These are phyloP conservation scores for Harringtonia lauricola DNA, from an alignment of 2,329 filamentous ascomycete genomes.

Conservation along the genomic window DNA sequence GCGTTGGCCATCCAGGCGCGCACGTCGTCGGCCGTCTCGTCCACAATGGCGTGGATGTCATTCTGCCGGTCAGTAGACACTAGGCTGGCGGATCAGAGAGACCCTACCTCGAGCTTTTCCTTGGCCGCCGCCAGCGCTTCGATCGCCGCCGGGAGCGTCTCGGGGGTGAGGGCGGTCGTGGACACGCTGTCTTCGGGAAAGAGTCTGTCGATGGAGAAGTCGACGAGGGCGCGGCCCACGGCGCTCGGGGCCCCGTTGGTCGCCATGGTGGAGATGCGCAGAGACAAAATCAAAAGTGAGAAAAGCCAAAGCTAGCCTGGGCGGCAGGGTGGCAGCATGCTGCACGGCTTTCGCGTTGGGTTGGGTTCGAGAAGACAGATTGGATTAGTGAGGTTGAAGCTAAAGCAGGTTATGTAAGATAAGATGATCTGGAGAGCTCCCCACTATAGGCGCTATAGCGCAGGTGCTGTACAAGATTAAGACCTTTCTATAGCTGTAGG, in stretches of 20 bases:
- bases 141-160: conserved; percentile 29
- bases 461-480: no score
- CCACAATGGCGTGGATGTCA: conserved; percentile 67
- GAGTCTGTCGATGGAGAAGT: conserved; percentile 40
- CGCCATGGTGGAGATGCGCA: background rate
- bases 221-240: conserved; percentile 47
- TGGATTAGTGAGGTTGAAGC: no score
- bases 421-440: no score
- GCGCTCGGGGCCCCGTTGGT: background rate
- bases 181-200: conserved; percentile 38
- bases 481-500: no score
- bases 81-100: background rate
- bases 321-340: no score
- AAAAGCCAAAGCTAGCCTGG: no score
- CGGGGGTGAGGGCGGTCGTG: conserved; percentile 20
- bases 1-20: conserved; percentile 80
- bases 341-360: no score
- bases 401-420: no score
- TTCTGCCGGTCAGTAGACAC: conserved; percentile 28
- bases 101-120: conserved; percentile 30
- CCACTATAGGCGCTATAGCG: no score
- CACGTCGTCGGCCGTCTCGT: conserved; percentile 66
- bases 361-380: no score
- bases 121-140: conserved; percentile 29
- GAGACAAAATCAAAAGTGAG: background rate